Evolutionary conservation across 108 stramenopile genomes (phyloP).

Genomic region (Nitzschia sp.): DNA sequence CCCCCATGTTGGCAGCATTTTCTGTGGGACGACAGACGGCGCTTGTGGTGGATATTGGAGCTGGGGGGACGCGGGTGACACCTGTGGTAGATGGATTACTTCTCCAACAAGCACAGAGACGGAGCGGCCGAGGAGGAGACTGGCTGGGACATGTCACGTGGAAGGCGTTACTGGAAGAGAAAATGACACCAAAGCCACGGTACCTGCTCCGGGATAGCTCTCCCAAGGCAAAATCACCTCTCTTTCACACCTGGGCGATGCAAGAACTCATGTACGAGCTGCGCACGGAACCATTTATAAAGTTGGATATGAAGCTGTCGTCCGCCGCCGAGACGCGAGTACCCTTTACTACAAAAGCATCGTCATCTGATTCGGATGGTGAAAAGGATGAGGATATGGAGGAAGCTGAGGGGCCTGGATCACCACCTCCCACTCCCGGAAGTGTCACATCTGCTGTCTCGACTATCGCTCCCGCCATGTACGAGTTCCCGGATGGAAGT

Average conservation of each 20-base stretch:
- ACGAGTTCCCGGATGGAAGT: constrained; percentile 75
- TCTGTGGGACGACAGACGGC: constrained; percentile 78
- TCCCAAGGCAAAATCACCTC: constrained; percentile 5
- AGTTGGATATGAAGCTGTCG: constrained; percentile 3
- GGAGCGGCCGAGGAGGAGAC: constrained; percentile 73
- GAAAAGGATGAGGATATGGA: background rate
- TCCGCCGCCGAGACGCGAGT: background rate
- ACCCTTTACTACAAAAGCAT: constrained; percentile 21
- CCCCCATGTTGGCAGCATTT: constrained; percentile 83
- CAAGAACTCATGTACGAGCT: constrained; percentile 83
- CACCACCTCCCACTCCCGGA: constrained; percentile 15
- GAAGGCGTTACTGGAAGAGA: constrained; percentile 56
- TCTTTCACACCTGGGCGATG: constrained; percentile 70
- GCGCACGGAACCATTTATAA: constrained; percentile 51
- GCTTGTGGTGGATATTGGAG: constrained; percentile 76
- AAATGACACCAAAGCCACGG: constrained; percentile 40
- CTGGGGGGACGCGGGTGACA: constrained; percentile 67
- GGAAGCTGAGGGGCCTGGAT: background rate
- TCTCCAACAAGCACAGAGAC: constrained; percentile 61
- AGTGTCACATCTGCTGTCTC: constrained; percentile 12
- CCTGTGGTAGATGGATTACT: constrained; percentile 83
- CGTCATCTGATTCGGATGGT: constrained; percentile 23
- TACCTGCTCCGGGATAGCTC: constrained; percentile 43
- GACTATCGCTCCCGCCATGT: constrained; percentile 16
- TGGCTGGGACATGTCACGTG: constrained; percentile 71